These are phyloP conservation scores for Penicillium ochrochloron DNA, from an alignment of 495 filamentous ascomycete species.

Conservation along the genomic window DNA sequence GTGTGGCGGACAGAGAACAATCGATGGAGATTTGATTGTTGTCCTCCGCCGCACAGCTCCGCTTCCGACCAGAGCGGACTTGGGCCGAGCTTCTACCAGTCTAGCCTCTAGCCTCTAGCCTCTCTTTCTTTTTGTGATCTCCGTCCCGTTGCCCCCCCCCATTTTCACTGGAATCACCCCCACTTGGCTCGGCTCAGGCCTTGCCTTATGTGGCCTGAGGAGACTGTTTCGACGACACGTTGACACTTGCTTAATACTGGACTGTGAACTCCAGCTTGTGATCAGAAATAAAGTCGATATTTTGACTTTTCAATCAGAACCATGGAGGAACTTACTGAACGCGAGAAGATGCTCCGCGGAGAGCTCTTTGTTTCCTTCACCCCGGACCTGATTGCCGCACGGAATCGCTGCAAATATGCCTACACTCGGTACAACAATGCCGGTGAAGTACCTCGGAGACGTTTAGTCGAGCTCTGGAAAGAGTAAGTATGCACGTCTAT, in stretches of 20 bases:
- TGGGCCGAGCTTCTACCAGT: background rate
- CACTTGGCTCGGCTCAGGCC: slow-evolving; percentile 10
- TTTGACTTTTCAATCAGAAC: background rate
- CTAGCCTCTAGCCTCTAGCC: no score
- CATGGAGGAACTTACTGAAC: slow-evolving; percentile 35
- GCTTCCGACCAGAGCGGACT: background rate
- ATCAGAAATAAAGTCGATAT: background rate
- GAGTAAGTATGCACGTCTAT: slow-evolving; percentile 56
- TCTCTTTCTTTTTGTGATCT: background rate
- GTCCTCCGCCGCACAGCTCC: background rate
- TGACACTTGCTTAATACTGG: background rate
- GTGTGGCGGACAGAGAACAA: slow-evolving; percentile 2
- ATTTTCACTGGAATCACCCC: background rate
- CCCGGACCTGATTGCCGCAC: slow-evolving; percentile 58
- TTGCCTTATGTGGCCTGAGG: background rate
- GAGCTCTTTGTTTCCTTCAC: slow-evolving; percentile 58
- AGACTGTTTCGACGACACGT: slow-evolving; percentile 9
- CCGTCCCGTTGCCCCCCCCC: background rate
- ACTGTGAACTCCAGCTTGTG: background rate
- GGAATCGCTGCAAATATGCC: slow-evolving; percentile 62
- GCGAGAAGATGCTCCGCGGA: slow-evolving; percentile 45
- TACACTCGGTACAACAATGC: slow-evolving; percentile 65
- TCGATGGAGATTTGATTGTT: slow-evolving; percentile 10
- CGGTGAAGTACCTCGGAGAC: slow-evolving; percentile 59
- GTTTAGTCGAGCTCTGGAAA: slow-evolving; percentile 69